Conservation (phyloP, 768 basidiomycete species). For the Baorangia bicolor region DNA sequence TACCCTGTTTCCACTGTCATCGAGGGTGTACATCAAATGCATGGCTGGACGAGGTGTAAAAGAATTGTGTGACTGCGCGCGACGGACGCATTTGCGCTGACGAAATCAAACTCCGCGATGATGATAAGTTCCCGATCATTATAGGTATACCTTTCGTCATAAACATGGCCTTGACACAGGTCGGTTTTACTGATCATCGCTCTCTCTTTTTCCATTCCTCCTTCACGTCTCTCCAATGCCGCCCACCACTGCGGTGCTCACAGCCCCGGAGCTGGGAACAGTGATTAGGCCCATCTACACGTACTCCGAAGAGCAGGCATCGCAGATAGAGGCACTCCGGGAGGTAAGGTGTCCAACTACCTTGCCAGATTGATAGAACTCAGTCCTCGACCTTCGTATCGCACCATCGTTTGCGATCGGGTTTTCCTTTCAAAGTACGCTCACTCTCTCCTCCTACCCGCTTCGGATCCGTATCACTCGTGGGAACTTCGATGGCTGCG, state of each 20-base stretch:
- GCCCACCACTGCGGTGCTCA: conserved; percentile 49
- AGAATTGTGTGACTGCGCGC: neutral
- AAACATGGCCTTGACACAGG: neutral
- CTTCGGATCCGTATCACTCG: conserved; percentile 64
- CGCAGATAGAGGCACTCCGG: conserved; percentile 57
- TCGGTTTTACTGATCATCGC: neutral
- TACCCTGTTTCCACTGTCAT: conserved; percentile 71
- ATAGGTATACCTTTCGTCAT: neutral
- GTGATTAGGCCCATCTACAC: conserved; percentile 51
- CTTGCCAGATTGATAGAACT: neutral
- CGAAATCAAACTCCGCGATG: conserved; percentile 18
- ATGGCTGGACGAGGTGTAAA: conserved; percentile 51
- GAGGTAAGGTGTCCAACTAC: conserved; percentile 44
- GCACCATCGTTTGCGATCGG: neutral
- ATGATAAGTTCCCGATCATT: neutral
- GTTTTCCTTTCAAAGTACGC: conserved; percentile 52
- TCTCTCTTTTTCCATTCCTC: neutral
- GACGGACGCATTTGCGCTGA: no score
- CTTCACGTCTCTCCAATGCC: conserved; percentile 29
- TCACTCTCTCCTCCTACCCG: conserved; percentile 57
- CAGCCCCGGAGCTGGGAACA: conserved; percentile 52
- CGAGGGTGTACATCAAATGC: conserved; percentile 96
- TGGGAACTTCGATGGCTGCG: conserved; percentile 81
- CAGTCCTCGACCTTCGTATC: neutral
- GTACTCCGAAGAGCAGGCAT: conserved; percentile 63